phyloP scores from a whole-genome alignment of 345 rosid species.

The Capsella bursapastoris region DNA sequence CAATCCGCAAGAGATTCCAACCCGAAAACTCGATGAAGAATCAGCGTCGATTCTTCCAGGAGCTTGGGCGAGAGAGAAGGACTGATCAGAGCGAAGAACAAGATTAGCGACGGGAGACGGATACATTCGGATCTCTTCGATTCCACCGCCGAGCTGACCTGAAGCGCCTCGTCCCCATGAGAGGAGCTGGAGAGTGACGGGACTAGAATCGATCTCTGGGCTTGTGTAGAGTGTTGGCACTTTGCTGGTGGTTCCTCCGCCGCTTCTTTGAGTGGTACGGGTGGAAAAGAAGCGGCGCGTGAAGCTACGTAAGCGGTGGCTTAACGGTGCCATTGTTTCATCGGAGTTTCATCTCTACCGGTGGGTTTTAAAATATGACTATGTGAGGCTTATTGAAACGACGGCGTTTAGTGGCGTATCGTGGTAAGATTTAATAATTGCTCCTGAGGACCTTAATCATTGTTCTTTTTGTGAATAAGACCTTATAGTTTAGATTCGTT shows the following conservation, averaged over 20 bases:
- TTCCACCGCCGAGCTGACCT: constrained; percentile 95
- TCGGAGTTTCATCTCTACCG: constrained; percentile 40
- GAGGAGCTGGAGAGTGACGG: constrained; percentile 61
- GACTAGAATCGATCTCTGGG: constrained; percentile 45
- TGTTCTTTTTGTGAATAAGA: neutral
- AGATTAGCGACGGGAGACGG: constrained; percentile 74
- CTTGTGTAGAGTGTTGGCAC: constrained; percentile 55
- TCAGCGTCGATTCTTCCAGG: constrained; percentile 53
- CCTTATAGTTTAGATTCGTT: neutral
- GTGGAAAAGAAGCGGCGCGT: constrained; percentile 39
- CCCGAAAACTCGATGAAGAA: constrained; percentile 37
- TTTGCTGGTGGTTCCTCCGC: constrained; percentile 41
- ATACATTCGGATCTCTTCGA: constrained; percentile 72
- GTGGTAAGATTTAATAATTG: neutral
- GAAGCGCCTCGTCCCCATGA: constrained; percentile 97
- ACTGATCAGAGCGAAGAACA: constrained; percentile 50
- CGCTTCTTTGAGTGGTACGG: constrained; percentile 22
- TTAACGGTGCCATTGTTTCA: constrained; percentile 32
- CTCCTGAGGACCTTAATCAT: neutral
- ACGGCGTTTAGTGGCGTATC: neutral
- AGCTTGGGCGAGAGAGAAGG: constrained; percentile 58
- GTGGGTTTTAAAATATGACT: constrained; percentile 4
- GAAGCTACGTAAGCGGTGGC: constrained; percentile 39
- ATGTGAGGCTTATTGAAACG: constrained; percentile 2
- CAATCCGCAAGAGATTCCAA: constrained; percentile 83